Evolutionary conservation across 2,329 filamentous ascomycete species (phyloP), one percentile per base, ranked within the genome.

Genomic region (Aspergillus sp.): DNA sequence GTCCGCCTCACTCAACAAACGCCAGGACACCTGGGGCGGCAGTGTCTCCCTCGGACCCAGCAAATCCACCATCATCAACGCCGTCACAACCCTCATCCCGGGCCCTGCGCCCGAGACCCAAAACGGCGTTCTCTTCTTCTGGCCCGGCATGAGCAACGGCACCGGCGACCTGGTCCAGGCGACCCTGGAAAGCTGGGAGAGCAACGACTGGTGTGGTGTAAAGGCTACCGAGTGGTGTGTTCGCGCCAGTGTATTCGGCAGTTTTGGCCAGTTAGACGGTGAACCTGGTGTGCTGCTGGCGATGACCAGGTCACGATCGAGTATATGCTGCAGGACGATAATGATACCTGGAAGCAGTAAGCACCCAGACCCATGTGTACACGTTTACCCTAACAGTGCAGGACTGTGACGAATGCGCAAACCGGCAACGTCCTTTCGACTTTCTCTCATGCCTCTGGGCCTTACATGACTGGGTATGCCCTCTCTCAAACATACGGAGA

Each of bases 61-160:
- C 3, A 75, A 69, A 45, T 76, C 74, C 6, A 71, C 70, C 44
- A 78, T 77, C 55, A 61, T 73, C 62, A 70, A 73, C 35, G 71
- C 76, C 4, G 71, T 75, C 14, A 78, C 77, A 7, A 77, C 71
- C 6, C 58, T 78, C n/a, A 72, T 75, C 37, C 76, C 76, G 1
- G 76, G 76, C 21, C 58, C 64, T 2, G 73, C 75, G 0, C 77
- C 76, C 6, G 44, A 68, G 0, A 70, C 68, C 0, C 76, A 78
- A 50, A 72, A 68, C 27, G 76, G 76, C 4, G 66, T 66, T 33
- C 68, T 79, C 0, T 77, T 76, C 64, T 69, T 79, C 37, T 79
- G 75, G 75, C 77, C 76, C 6, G 77, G 77, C 5, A 79, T 79
- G 73, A 76, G 73, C 52, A 79, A 78, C 60, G 75, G 77, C 40